Conservation (phyloP, 176 grass and related monocot genomes). For the Carex kokanica region DNA sequence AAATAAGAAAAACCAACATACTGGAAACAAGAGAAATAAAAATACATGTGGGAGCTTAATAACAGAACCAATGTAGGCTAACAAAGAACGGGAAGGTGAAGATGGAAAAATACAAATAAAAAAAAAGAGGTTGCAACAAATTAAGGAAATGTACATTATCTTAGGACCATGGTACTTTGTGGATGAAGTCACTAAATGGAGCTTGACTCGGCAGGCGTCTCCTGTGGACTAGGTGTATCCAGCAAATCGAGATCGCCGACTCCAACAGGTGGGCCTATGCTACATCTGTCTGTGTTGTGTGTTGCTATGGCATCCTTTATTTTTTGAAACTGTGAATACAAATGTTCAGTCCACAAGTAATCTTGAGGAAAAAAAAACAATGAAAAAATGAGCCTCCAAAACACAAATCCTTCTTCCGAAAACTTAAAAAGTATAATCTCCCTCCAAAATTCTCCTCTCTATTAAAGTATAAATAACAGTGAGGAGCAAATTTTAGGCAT, state of each 20-base stretch:
- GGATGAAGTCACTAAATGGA: conserved; percentile 30
- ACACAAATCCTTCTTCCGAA: neutral
- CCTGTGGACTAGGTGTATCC: conserved; percentile 37
- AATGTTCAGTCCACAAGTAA: neutral
- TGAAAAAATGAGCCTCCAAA: neutral
- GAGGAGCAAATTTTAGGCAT: neutral
- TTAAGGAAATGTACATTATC: neutral
- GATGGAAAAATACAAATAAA: neutral
- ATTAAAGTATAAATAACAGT: neutral
- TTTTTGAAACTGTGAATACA: conserved; percentile 60
- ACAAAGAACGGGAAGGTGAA: neutral
- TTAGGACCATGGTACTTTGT: neutral
- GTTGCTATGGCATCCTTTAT: conserved; percentile 75
- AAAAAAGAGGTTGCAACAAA: neutral
- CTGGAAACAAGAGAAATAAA: neutral
- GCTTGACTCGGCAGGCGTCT: conserved; percentile 64
- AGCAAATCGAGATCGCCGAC: conserved; percentile 45
- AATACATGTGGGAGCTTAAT: neutral
- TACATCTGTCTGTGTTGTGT: conserved; percentile 79
- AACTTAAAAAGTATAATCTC: neutral
- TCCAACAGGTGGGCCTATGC: conserved; percentile 61
- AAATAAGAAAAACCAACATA: neutral
- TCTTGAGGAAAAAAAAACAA: neutral
- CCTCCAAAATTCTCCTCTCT: neutral
- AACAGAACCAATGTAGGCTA: neutral